A percentile compares a stretch with the other conserved stretches of the same genome.
Conservation (phyloP, 371 early-diverging fungal species). For the Blyttiomyces sp. region DNA sequence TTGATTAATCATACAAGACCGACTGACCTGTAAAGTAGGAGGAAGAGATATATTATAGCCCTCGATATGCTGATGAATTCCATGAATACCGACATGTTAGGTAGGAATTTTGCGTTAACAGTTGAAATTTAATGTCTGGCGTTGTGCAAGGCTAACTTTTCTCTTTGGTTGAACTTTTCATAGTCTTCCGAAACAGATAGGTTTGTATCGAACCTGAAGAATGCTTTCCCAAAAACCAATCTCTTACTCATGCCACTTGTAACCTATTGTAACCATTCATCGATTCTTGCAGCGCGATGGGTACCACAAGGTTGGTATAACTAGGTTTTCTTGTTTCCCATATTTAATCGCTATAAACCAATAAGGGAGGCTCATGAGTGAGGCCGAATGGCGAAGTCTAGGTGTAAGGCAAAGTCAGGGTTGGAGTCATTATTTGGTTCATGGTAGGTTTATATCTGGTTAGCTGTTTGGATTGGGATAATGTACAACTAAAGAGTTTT, state of each 20-base stretch:
- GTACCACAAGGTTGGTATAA: slow-evolving; percentile 28
- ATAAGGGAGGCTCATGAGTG: slow-evolving; percentile 56
- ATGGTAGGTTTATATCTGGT: no score
- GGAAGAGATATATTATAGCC: slow-evolving; percentile 29
- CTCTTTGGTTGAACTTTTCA: background rate
- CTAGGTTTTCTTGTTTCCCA: no score
- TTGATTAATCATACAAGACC: no score
- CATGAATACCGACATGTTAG: slow-evolving; percentile 35
- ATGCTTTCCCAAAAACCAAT: no score
- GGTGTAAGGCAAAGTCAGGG: slow-evolving; percentile 82
- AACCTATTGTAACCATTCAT: no score
- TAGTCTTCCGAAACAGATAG: slow-evolving; percentile 28
- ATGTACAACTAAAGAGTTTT: no score
- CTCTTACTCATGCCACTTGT: no score
- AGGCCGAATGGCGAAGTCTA: slow-evolving; percentile 72
- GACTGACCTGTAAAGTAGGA: no score
- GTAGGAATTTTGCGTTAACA: slow-evolving; percentile 4
- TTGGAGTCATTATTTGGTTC: slow-evolving; percentile 53
- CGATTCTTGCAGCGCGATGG: slow-evolving; percentile 12
- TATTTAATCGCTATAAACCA: no score
- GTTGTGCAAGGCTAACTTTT: background rate
- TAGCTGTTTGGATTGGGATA: no score
- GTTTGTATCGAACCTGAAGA: no score
- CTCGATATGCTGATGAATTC: slow-evolving; percentile 26
- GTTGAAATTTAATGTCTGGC: background rate